Evolutionary conservation across 1,284 basidiomycete genomes (phyloP), one percentile per base, ranked within the genome.

Genomic region (Pulveroboletus sp.): DNA sequence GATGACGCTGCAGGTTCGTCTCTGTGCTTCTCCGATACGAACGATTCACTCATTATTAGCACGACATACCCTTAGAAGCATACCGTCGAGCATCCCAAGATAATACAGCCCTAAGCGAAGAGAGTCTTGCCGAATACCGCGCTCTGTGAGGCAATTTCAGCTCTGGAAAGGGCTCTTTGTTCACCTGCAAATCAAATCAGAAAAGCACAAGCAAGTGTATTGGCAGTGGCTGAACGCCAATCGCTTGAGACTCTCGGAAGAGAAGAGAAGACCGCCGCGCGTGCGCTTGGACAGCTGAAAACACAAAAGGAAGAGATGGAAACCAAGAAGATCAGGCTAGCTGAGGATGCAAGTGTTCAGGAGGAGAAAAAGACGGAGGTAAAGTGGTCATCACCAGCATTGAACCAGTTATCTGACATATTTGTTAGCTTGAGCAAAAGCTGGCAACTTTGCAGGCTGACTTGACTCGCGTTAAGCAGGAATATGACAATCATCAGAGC

Each of bases 191-290:
- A 22, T 45, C 22, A 12, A 44, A 35, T 44, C 60, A 94, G 92
- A 42, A 94, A 94, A 77, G 86, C 87, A 0, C 76, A 81, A 25
- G 89, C 94, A 8, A 91, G 87, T 59, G 76, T 89, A 3, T 81
- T 89, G 42, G 94, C 92, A 1, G 86, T 95, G 1, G 82, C 88
- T 35, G 95, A 98, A 71, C 89, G 97, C 2, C 94, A 97, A 69
- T 80, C 87, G 24, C 81, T 97, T 6, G 93, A 96, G 62, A 83
- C 84, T 0, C 79, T 96, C 2, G 80, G 80, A n/a, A 86, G 94
- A 57, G 92, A 98, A 55, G 87, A 91, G 65, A 94, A 95, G 72
- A 87, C 85, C 2, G 72, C 86, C 2, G 73, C 78, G 8, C 85
- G 93, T 36, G 79, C 84, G 2, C 78, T 94, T 11, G 75, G 83